Evolutionary conservation across 108 stramenopile genomes (phyloP).

Genomic region (Pseudonitzschia multiseries): DNA sequence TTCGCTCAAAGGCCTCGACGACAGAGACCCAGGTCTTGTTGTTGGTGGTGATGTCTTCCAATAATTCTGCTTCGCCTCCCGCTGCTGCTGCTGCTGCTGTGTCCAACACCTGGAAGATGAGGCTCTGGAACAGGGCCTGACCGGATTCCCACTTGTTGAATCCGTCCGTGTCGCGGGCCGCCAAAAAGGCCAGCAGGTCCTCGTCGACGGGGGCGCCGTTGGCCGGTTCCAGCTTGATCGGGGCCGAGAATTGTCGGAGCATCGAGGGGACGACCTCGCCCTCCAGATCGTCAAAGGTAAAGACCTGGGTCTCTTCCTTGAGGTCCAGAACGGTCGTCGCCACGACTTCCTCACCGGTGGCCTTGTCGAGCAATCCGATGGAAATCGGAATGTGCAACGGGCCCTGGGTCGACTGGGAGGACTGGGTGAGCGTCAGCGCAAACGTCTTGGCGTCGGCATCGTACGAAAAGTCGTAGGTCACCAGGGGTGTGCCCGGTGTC

Average conservation of each 20-base stretch:
- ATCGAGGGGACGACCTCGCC: constrained; percentile 88
- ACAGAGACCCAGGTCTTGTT: constrained; percentile 46
- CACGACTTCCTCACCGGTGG: constrained; percentile 76
- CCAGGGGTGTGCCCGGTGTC: constrained; percentile 90
- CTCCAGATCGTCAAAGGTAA: constrained; percentile 68
- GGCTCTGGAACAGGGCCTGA: constrained; percentile 56
- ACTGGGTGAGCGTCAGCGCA: constrained; percentile 60
- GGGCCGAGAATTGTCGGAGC: constrained; percentile 92
- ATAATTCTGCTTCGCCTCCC: no score
- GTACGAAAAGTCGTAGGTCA: constrained; percentile 61
- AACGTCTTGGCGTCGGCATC: constrained; percentile 54
- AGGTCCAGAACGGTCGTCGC: constrained; percentile 81
- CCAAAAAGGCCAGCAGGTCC: constrained; percentile 72
- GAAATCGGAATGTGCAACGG: constrained; percentile 96
- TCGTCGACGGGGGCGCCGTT: constrained; percentile 50
- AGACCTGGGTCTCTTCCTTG: constrained; percentile 80
- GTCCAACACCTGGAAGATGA: constrained; percentile 63
- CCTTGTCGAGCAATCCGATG: constrained; percentile 87
- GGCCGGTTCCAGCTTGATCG: constrained; percentile 81
- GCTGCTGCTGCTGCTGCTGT: constrained; percentile 3
- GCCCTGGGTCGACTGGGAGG: constrained; percentile 26
- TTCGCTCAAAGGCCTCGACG: constrained; percentile 58
- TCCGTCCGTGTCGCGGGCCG: constrained; percentile 87
- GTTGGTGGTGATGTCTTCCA: no score
- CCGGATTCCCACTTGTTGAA: constrained; percentile 94